Base-by-base conservation (phyloP, 495 filamentous ascomycete species). In the Viridothelium virens region DNA sequence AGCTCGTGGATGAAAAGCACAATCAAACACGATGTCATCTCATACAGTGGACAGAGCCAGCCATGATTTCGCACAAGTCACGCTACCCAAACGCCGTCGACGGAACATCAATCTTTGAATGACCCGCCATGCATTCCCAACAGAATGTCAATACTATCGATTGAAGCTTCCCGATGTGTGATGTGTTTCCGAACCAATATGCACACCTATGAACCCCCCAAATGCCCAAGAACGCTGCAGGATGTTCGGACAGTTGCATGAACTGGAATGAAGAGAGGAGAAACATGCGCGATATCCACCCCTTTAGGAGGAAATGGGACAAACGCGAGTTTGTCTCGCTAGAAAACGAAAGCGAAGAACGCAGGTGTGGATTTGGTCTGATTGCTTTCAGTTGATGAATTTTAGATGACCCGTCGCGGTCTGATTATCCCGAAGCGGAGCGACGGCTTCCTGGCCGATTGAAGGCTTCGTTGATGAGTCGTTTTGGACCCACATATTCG, bases 391-490 rank as follows among this genome's bases (percentile, higher is more conserved):
- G 53, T 9, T 59, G 53, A 59, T 53, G 48, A 11, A 18, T 53
- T 53, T 53, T 53, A 5, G 48, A 5, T 53, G 48, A 5, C 16
- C 5, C 10, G 5, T 18, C 14, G 10, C 48, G 31, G 31, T 36
- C 5, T 59, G 7, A 59, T 34, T 36, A 34, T 59, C 53, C 53
- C 18, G 53, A 59, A 11, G 53, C 53, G 31, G 53, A 59, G 11
- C 53, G 53, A 36, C 53, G 53, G 18, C 53, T 59, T 5, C 53
- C 31, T 33, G 53, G 53, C 53, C 70, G 89, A 71, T 88, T 80
- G 73, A 96, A 89, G 56, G 93, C 82, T 68, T 92, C 88, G 78
- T 91, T 86, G 71, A 94, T 87, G 71, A 96, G 80, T 66, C 86
- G 81, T 69, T 84, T 87, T 14, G 90, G 88, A 66, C 84, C 86